A percentile compares a stretch with the other conserved stretches of the same genome.
Evolutionary conservation across 345 rosid species (phyloP).

Genomic region (Conringia planisiliqua): DNA sequence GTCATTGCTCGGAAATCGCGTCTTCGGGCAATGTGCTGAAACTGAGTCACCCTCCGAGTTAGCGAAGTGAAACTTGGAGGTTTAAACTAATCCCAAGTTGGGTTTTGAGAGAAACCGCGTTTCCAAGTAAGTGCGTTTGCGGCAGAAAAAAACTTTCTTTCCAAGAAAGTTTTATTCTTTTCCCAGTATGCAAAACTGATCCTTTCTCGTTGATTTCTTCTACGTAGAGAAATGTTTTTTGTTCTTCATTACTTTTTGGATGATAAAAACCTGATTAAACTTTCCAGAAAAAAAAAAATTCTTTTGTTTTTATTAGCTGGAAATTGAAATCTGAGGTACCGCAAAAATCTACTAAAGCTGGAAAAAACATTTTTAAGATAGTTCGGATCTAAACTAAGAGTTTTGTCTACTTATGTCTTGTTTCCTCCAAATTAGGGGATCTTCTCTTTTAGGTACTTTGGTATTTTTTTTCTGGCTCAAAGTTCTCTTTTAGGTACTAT

Average conservation of each 20-base stretch:
- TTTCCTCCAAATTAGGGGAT: background rate
- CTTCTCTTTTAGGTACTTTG: constrained; percentile 7
- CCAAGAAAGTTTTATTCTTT: constrained; percentile 26
- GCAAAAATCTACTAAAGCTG: background rate
- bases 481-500: background rate
- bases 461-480: background rate
- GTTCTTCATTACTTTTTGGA: background rate
- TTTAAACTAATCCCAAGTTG: background rate
- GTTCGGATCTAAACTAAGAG: constrained; percentile 14
- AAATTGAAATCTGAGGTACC: constrained; percentile 11
- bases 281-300: background rate
- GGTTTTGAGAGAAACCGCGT: constrained; percentile 27
- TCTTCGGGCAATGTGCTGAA: constrained; percentile 31
- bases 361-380: background rate
- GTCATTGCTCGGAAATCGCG: constrained; percentile 13
- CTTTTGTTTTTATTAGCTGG: constrained; percentile 19
- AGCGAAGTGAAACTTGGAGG: constrained; percentile 1
- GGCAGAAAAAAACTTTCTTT: constrained; percentile 13
- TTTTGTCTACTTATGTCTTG: background rate
- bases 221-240: constrained; percentile 19
- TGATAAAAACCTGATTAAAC: background rate
- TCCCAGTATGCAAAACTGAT: constrained; percentile 13
- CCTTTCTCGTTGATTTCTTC: constrained; percentile 24
- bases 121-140: constrained; percentile 30
- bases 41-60: constrained; percentile 34